Conservation (phyloP, 176 grass and related monocot genomes). For the Paspalum notatum region DNA sequence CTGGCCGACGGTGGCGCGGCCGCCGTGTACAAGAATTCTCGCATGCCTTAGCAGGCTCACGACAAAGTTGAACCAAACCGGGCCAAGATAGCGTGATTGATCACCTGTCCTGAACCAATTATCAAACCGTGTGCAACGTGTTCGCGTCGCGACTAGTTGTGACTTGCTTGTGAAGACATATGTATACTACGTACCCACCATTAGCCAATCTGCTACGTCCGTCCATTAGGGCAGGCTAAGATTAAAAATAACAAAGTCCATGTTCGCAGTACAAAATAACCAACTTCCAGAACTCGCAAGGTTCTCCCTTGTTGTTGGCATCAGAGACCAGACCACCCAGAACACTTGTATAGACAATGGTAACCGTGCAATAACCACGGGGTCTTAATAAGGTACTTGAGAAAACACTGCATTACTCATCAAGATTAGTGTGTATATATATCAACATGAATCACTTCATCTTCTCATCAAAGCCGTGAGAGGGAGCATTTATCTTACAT, state of each 20-base stretch:
- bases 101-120: background rate
- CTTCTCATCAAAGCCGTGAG: background rate
- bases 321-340: background rate
- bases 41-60: background rate
- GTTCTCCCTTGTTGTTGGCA: too few relatives aligned
- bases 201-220: too few relatives aligned
- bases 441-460: background rate
- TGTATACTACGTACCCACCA: too few relatives aligned
- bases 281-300: too few relatives aligned
- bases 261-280: too few relatives aligned
- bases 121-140: too few relatives aligned
- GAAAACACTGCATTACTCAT: background rate
- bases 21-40: background rate
- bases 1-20: conserved; percentile 38
- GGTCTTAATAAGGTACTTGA: background rate
- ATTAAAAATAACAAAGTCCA: too few relatives aligned
- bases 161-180: too few relatives aligned
- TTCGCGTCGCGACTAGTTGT: too few relatives aligned
- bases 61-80: background rate
- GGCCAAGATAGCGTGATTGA: background rate
- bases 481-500: conserved; percentile 22
- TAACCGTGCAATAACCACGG: background rate
- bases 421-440: background rate
- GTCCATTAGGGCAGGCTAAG: too few relatives aligned
- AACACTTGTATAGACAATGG: background rate